A percentile compares a stretch with the other conserved stretches of the same genome.
These are phyloP conservation scores for Ramalina peruviana DNA, from an alignment of 495 filamentous ascomycete species.

Conservation along the genomic window DNA sequence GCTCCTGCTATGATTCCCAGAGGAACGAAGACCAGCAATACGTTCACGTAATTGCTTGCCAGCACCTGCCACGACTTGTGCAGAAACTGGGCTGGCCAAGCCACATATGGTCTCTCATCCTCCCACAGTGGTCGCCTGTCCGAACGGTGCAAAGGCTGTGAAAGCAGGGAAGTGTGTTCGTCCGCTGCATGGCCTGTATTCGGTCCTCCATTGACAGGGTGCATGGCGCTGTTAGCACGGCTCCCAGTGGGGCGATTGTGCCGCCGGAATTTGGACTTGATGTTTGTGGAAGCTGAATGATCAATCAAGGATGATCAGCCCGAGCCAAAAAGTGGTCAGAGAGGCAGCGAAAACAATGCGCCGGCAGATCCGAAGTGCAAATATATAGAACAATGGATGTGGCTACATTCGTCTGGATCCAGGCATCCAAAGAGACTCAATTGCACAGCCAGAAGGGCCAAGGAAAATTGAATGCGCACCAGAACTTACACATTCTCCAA, in stretches of 20 bases:
- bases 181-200: background rate
- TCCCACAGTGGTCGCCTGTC: slow-evolving; percentile 13
- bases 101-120: slow-evolving; percentile 32
- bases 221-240: slow-evolving; percentile 7
- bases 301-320: background rate
- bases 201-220: slow-evolving; percentile 2
- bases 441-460: too few species aligned
- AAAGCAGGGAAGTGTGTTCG: slow-evolving; percentile 24
- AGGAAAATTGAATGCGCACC: too few species aligned
- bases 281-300: background rate
- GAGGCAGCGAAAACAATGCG: too few species aligned
- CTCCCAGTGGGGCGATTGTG: slow-evolving; percentile 6
- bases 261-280: slow-evolving; percentile 6
- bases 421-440: too few species aligned
- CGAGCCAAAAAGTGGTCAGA: too few species aligned
- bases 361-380: too few species aligned
- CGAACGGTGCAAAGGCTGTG: slow-evolving; percentile 7
- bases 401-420: too few species aligned
- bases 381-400: too few species aligned
- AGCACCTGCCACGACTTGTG: slow-evolving; percentile 40
- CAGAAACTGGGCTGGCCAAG: slow-evolving; percentile 38
- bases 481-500: too few species aligned
- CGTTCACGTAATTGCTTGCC: slow-evolving; percentile 65
- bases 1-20: slow-evolving; percentile 69
- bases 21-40: slow-evolving; percentile 81